phyloP scores from a whole-genome alignment of 495 filamentous ascomycete genomes.

The Mycothermus thermophilus region DNA sequence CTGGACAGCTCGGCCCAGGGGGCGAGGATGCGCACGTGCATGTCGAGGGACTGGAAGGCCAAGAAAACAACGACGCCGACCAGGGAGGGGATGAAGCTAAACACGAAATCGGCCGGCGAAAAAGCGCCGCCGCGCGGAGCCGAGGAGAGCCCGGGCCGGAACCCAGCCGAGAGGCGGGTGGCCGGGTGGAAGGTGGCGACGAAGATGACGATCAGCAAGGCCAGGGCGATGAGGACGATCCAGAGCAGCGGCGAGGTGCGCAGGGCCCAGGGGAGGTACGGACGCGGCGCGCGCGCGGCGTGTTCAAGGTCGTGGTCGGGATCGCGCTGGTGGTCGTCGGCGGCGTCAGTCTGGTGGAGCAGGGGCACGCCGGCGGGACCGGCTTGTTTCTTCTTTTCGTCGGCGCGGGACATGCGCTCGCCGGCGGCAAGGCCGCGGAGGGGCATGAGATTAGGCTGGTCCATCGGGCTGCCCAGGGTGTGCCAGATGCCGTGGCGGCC shows the following conservation, averaged over 20 bases:
- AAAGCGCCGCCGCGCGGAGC: slow-evolving; percentile 51
- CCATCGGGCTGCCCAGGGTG: slow-evolving; percentile 25
- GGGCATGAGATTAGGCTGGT: slow-evolving; percentile 16
- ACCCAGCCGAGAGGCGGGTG: slow-evolving; percentile 50
- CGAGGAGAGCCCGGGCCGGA: slow-evolving; percentile 50
- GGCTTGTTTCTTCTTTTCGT: slow-evolving; percentile 12
- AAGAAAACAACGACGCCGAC: slow-evolving; percentile 67
- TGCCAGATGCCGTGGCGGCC: slow-evolving; percentile 28
- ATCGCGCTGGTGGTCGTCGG: slow-evolving; percentile 3
- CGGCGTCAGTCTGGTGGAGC: slow-evolving; percentile 14
- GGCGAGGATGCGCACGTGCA: slow-evolving; percentile 57
- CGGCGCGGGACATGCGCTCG: slow-evolving; percentile 24
- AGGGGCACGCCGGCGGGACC: background rate
- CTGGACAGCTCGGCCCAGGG: slow-evolving; percentile 54
- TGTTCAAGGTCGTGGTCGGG: slow-evolving; percentile 18
- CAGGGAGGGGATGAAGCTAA: slow-evolving; percentile 66
- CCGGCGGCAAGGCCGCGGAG: slow-evolving; percentile 16
- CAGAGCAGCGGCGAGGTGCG: slow-evolving; percentile 46
- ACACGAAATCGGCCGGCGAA: slow-evolving; percentile 76
- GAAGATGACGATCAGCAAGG: slow-evolving; percentile 59
- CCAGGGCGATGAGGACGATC: slow-evolving; percentile 47
- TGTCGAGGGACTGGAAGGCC: slow-evolving; percentile 61
- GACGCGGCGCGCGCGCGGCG: slow-evolving; percentile 40
- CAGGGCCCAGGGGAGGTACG: slow-evolving; percentile 70
- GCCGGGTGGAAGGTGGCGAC: slow-evolving; percentile 60